These are phyloP conservation scores for Suillus subalutaceus DNA, from an alignment of 768 basidiomycete genomes.

Conservation along the genomic window DNA sequence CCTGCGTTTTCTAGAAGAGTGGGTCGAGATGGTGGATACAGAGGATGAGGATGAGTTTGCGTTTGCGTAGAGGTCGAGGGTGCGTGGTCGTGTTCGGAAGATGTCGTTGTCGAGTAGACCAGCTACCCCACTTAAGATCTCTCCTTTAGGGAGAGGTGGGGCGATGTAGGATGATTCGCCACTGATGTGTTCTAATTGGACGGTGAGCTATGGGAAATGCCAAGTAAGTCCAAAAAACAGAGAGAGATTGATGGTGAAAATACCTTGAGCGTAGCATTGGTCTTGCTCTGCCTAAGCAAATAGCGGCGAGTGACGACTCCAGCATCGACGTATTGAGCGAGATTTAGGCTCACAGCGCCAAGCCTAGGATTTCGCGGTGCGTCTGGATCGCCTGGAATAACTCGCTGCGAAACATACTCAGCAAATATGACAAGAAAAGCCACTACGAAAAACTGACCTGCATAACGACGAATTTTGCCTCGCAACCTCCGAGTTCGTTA, in stretches of 20 bases:
- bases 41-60: constrained; percentile 34
- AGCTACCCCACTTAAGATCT: constrained; percentile 70
- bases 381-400: constrained; percentile 56
- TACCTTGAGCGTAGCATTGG: constrained; percentile 78
- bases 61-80: constrained; percentile 47
- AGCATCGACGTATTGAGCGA: constrained; percentile 72
- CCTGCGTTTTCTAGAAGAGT: constrained; percentile 15
- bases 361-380: constrained; percentile 61
- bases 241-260: neutral
- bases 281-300: constrained; percentile 72
- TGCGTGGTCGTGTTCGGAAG: constrained; percentile 52
- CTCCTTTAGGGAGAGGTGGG: constrained; percentile 71
- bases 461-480: constrained; percentile 68
- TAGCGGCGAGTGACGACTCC: constrained; percentile 64
- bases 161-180: constrained; percentile 60
- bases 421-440: neutral
- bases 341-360: constrained; percentile 68
- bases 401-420: constrained; percentile 43
- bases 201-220: constrained; percentile 44
- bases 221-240: neutral
- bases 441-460: constrained; percentile 37
- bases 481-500: constrained; percentile 50
- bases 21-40: constrained; percentile 27
- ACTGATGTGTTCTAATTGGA: constrained; percentile 55
- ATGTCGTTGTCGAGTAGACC: constrained; percentile 61